Percentiles rank a stretch among this genome's conserved stretches.
phyloP scores from a whole-genome alignment of 768 basidiomycete genomes.

The Pleurotus platypus region DNA sequence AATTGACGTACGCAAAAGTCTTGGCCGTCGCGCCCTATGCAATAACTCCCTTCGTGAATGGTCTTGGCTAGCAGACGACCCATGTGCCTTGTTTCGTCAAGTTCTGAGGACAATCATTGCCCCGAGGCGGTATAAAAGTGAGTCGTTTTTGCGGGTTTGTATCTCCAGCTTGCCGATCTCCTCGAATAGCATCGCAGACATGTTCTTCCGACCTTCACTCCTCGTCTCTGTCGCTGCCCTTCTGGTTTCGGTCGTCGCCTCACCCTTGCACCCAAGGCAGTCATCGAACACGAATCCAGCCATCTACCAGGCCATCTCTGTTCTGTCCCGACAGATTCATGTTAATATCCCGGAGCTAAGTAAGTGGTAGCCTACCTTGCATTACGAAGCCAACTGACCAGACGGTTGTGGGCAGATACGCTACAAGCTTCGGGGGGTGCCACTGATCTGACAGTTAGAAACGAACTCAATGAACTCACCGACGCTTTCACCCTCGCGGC shows the following conservation, averaged over 20 bases:
- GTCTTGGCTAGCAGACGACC: not conserved
- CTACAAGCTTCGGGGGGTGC: constrained; percentile 26
- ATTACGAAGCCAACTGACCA: not conserved
- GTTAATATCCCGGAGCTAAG: constrained; percentile 21
- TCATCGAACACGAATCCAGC: constrained; percentile 27
- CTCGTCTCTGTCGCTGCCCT: constrained; percentile 23
- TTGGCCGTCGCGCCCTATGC: not conserved
- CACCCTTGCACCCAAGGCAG: constrained; percentile 24
- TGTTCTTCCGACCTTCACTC: constrained; percentile 2
- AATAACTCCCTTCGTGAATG: not conserved
- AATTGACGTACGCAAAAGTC: not conserved
- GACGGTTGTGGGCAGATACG: constrained; percentile 15
- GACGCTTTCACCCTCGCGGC: constrained; percentile 20
- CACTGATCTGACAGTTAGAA: constrained; percentile 22
- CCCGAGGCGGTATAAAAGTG: not conserved
- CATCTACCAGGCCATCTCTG: constrained; percentile 22
- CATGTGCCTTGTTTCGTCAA: not conserved
- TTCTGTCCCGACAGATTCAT: constrained; percentile 19
- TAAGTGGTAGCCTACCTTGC: constrained; percentile 7
- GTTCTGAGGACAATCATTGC: not conserved
- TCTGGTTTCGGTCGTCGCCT: constrained; percentile 22
- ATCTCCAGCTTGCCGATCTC: no score
- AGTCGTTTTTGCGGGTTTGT: not conserved
- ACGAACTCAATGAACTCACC: constrained; percentile 22
- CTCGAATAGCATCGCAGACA: not conserved